Percentiles rank a stretch among this genome's conserved stretches.
Evolutionary conservation across 768 basidiomycete species (phyloP).

Genomic region (Boletus pseudopeckii): DNA sequence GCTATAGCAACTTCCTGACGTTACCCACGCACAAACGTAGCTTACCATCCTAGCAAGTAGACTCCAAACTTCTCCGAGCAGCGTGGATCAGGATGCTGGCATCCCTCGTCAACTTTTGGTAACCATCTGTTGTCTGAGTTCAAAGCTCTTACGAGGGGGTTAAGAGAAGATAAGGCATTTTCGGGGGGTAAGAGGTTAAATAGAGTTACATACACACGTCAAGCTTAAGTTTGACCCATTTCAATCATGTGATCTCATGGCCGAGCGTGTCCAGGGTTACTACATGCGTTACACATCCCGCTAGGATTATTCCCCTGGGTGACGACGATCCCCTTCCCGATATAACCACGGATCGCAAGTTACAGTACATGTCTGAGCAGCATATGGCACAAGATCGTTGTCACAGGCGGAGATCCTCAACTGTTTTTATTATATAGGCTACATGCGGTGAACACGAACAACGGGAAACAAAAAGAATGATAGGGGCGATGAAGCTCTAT

Average conservation of each 20-base stretch:
- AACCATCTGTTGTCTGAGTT: conserved; percentile 15
- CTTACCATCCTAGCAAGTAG: too few relatives aligned
- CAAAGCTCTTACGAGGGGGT: conserved; percentile 4
- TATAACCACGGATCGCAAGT: neutral
- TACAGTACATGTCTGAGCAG: neutral
- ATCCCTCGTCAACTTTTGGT: conserved; percentile 7
- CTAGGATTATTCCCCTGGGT: neutral
- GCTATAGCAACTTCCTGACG: too few relatives aligned
- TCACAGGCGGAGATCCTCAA: conserved; percentile 9
- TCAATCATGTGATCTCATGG: conserved; percentile 3
- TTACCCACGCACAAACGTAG: too few relatives aligned
- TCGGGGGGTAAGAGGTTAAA: conserved; percentile 2
- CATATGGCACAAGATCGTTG: neutral
- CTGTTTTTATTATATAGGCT: conserved; percentile 7
- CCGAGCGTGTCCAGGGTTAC: neutral
- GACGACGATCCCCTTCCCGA: conserved; percentile 6
- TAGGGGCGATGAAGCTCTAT: conserved; percentile 2
- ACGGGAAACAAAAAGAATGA: conserved; percentile 5
- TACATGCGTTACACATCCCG: neutral
- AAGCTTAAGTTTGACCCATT: conserved; percentile 24
- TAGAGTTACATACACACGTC: conserved; percentile 18
- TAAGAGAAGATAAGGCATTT: too few relatives aligned
- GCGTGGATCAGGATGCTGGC: conserved; percentile 12
- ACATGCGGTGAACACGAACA: conserved; percentile 19
- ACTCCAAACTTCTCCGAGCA: neutral